Base-by-base conservation (phyloP, 2,329 filamentous ascomycete species). In the Myriosclerotinia duriaeana region DNA sequence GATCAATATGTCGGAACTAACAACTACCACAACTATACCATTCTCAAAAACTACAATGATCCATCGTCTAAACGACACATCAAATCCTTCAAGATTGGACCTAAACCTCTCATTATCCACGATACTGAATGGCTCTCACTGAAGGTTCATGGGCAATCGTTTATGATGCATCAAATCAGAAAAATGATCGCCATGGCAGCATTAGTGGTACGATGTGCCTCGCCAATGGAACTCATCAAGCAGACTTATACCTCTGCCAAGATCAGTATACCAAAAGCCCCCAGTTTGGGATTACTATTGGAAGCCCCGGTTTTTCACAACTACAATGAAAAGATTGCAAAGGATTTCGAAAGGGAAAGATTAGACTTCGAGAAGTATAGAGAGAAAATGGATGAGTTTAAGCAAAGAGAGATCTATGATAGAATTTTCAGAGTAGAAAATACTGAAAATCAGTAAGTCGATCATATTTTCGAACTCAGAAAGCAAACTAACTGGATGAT, bases 151-250 rank as follows among this genome's bases (percentile, higher is more conserved):
- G 95, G 95, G 0, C 95, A 99, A 79, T 94, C 90, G 75, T 99
- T 99, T 84, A 99, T 99, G 95, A 99, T 99, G 95, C 95, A 99
- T 79, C 95, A 99, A 80, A 99, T 99, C 78, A 89, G 95, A 75
- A 99, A 98, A 80, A 98, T 99, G 95, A 92, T 99, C 20, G 92
- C 91, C 66, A 93, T 99, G 89, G 92, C 88, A 11, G 87, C 92
- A 44, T 83, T 99, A 68, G 82, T 94, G 7, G 89, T 96, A 8
- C 89, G 95, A 48, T 96, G 91, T 77, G 95, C 92, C 61, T 89
- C 89, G n/a, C 83, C 90, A 5, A 82, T 88, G 5, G 80, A 85
- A 14, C 86, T 90, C 38, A 91, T 99, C 72, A 77, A 80, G 0
- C 85, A 96, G 68, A 91, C 88, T 68, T 96, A 96, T 77, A 86